These are phyloP conservation scores for Prunus padus DNA, from an alignment of 306 rosid genomes.

Conservation along the genomic window DNA sequence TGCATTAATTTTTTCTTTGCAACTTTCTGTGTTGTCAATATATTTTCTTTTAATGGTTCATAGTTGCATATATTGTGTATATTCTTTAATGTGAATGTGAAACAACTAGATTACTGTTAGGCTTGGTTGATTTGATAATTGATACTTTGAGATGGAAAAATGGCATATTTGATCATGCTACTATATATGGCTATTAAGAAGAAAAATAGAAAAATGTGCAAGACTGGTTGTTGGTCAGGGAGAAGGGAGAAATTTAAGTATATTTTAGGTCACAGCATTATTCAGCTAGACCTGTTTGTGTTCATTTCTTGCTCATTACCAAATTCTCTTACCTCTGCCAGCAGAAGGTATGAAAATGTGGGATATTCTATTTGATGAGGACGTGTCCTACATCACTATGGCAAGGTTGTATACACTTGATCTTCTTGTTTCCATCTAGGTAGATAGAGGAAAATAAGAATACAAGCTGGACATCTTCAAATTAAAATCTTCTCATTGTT, in stretches of 20 bases:
- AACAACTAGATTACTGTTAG: background rate
- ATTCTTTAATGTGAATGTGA: background rate
- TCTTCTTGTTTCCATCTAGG: background rate
- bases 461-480: background rate
- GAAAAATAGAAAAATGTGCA: background rate
- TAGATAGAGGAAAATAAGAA: background rate
- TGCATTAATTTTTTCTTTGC: background rate
- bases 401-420: background rate
- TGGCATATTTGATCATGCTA: background rate
- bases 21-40: background rate
- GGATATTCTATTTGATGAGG: background rate
- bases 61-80: background rate
- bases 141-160: background rate
- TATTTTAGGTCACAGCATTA: background rate
- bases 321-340: background rate
- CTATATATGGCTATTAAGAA: background rate
- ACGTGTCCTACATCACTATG: no score
- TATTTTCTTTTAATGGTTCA: background rate
- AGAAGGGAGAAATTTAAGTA: background rate
- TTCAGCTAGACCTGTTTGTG: background rate
- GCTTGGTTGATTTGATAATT: background rate
- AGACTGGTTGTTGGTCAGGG: background rate
- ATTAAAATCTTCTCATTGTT: background rate
- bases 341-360: background rate
- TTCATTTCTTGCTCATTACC: background rate